A percentile compares a stretch with the other conserved stretches of the same genome.
phyloP scores from a whole-genome alignment of 371 early-diverging fungal species.

The Circinella minor region DNA sequence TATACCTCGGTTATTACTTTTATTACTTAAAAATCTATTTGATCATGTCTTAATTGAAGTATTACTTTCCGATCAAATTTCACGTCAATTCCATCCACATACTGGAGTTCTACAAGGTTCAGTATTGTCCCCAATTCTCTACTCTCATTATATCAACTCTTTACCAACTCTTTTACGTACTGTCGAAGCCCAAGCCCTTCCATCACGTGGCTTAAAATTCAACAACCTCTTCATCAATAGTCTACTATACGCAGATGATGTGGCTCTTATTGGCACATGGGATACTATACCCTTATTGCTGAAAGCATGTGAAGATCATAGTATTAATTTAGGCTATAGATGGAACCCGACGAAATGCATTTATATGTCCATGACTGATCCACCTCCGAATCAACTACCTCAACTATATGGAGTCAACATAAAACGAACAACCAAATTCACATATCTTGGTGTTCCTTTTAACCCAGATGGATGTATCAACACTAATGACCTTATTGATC shows the following conservation, averaged over 20 bases:
- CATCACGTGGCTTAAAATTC: background rate
- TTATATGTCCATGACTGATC: background rate
- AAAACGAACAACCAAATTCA: slow-evolving; percentile 1
- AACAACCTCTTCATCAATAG: slow-evolving; percentile 1
- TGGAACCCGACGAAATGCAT: slow-evolving; percentile 26
- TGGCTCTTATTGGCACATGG: slow-evolving; percentile 13
- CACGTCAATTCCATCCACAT: slow-evolving; percentile 16
- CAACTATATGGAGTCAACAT: background rate
- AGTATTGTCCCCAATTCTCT: slow-evolving; percentile 25
- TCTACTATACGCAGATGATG: slow-evolving; percentile 21
- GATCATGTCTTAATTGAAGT: background rate
- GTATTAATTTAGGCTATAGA: slow-evolving; percentile 15
- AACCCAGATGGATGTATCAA: background rate
- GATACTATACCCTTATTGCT: slow-evolving; percentile 11
- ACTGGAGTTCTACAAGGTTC: slow-evolving; percentile 37
- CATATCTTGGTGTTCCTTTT: slow-evolving; percentile 19
- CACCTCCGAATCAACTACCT: background rate
- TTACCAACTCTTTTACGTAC: slow-evolving; percentile 18
- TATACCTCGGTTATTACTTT: background rate
- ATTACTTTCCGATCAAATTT: slow-evolving; percentile 9
- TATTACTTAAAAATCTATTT: background rate
- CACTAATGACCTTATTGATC: background rate
- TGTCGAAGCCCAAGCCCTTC: background rate
- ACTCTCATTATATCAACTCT: slow-evolving; percentile 29
- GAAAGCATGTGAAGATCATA: slow-evolving; percentile 8